Base-by-base conservation (phyloP, 257 asterid genomes). In the Sherardia arvensis region DNA sequence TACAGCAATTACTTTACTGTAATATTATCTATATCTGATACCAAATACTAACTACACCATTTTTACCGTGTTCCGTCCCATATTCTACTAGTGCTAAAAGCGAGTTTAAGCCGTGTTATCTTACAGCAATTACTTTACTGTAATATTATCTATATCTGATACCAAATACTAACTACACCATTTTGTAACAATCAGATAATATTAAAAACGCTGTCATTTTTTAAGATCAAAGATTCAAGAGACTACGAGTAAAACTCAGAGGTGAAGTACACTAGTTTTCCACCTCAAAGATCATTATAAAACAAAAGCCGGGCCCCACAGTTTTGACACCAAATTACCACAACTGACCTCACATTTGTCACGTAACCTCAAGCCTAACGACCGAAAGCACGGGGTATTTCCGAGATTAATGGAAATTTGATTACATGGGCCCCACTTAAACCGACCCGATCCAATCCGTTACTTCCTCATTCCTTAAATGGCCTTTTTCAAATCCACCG, bases 401-500 rank as follows among this genome's bases (percentile, higher is more conserved):
- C 20, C 53, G 68, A 9, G 8, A 10, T 48, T n/a, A 20, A 4
- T 6, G 8, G 53, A 11, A n/a, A 49, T 7, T 0, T 0, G 4
- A 64, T 48, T 6, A 49, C 5, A 18, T 21, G 43, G 58, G 47
- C 1, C 9, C 47, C 8, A 17, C 11, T n/a, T 29, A 14, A 11
- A n/a, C 20, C 20, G 4, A 29, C 34, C 62, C 14, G 26, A 15
- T 6, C 51, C 51, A 43, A 43, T 43, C 51, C 14, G 6, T 26
- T 47, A 45, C 30, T 62, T 21, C 30, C 47, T 21, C 17, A 63
- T 18, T 27, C 21, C 68, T 30, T 22, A 27, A 64, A 5, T 48
- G 20, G 17, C 47, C 11, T 53, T 49, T 40, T 20, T 47, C 59
- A 48, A 10, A 29, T 49, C 59, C 59, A 30, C 68, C 68, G 68